Percentiles rank a stretch among this genome's conserved stretches.
Conservation (phyloP, 2,329 filamentous ascomycete species). For the Neofusicoccum kwambonambiense region DNA sequence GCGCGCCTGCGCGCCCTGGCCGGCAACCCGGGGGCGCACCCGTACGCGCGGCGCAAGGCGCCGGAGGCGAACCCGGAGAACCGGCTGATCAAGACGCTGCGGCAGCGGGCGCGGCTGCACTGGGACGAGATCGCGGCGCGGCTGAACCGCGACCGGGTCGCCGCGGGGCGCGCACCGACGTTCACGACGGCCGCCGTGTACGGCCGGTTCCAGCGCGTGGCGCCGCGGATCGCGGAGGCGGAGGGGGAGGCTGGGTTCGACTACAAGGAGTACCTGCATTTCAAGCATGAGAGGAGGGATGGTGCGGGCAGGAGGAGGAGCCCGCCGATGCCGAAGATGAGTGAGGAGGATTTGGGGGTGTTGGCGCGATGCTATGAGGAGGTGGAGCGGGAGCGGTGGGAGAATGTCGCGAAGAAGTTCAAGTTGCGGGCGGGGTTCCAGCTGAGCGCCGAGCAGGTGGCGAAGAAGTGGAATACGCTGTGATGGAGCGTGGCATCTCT, state of each 20-base stretch:
- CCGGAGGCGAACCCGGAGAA: slow-evolving; percentile 32
- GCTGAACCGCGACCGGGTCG: background rate
- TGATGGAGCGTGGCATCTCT: background rate
- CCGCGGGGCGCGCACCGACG: background rate
- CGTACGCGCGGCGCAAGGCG: background rate
- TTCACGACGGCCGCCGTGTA: slow-evolving; percentile 36
- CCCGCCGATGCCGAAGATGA: background rate
- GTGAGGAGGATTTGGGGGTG: background rate
- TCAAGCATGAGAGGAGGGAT: slow-evolving; percentile 22
- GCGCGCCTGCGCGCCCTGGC: background rate
- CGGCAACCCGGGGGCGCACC: background rate
- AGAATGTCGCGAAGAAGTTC: slow-evolving; percentile 3
- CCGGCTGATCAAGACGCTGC: slow-evolving; percentile 32
- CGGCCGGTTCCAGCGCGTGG: slow-evolving; percentile 35
- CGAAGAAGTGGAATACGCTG: slow-evolving; percentile 2
- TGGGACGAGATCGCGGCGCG: slow-evolving; percentile 19
- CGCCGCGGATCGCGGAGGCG: slow-evolving; percentile 26
- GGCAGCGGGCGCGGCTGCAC: slow-evolving; percentile 21
- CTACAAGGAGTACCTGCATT: slow-evolving; percentile 34
- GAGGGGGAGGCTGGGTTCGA: slow-evolving; percentile 34
- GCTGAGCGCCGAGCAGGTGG: background rate
- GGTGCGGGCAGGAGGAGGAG: background rate
- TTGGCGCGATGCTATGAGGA: background rate
- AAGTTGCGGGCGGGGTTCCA: background rate
- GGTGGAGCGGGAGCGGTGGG: slow-evolving; percentile 8